A percentile compares a stretch with the other conserved stretches of the same genome.
Conservation (phyloP, 2,329 filamentous ascomycete species). For the Claviceps sp. region DNA sequence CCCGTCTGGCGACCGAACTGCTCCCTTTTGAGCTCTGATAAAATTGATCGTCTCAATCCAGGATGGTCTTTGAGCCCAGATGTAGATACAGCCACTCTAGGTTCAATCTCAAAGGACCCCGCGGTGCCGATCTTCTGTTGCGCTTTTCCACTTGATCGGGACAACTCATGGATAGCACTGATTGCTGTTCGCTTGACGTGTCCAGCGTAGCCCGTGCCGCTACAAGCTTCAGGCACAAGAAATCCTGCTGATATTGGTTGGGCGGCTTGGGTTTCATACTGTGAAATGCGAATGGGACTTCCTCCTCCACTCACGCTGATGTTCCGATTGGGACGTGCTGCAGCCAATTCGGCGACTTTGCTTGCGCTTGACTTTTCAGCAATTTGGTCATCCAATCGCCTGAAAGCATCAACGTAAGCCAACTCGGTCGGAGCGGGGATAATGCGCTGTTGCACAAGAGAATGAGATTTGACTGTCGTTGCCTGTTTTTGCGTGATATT, state of each 20-base stretch:
- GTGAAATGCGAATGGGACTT: slow-evolving; percentile 2
- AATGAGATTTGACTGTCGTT: not conserved
- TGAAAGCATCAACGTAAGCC: not conserved
- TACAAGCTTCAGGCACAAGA: not conserved
- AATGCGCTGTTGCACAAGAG: not conserved
- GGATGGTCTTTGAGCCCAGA: not conserved
- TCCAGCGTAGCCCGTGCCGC: too few species aligned
- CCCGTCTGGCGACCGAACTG: not conserved
- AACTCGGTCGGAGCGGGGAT: not conserved
- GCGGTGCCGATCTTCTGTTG: not conserved
- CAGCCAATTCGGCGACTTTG: not conserved
- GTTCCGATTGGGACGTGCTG: not conserved
- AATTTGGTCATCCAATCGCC: not conserved
- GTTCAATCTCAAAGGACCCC: not conserved
- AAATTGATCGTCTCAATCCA: not conserved
- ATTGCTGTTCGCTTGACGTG: not conserved
- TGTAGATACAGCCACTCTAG: not conserved
- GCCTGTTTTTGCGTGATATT: not conserved
- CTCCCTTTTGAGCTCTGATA: slow-evolving; percentile 1
- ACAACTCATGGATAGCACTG: not conserved
- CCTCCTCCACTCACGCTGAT: slow-evolving; percentile 4
- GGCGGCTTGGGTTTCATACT: not conserved
- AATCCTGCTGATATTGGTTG: not conserved
- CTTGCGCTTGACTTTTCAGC: not conserved
- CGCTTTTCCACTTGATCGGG: not conserved